Conservation (phyloP, 1,284 basidiomycete species). For the Porogramme epimiltina region DNA sequence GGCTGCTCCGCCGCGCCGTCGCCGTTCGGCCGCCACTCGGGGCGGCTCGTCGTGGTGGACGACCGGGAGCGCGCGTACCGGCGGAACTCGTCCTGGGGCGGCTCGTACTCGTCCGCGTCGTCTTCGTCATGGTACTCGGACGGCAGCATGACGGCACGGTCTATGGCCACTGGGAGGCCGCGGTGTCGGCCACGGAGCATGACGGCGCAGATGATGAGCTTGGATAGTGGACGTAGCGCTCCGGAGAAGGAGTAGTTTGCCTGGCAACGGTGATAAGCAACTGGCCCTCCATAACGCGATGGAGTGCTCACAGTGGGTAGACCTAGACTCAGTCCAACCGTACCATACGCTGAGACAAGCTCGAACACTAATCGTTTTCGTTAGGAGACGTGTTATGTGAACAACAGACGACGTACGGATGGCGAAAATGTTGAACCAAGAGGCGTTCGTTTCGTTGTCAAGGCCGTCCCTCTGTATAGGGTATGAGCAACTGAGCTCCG, state of each 20-base stretch:
- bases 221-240: constrained; percentile 79
- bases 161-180: constrained; percentile 86
- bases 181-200: constrained; percentile 95
- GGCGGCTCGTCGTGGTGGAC: background rate
- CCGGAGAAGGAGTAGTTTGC: constrained; percentile 82
- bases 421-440: constrained; percentile 82
- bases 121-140: constrained; percentile 52
- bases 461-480: constrained; percentile 35
- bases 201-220: constrained; percentile 82
- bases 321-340: constrained; percentile 83
- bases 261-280: constrained; percentile 37
- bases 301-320: constrained; percentile 54
- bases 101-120: constrained; percentile 5
- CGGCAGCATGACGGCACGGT: constrained; percentile 83
- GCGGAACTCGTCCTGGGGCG: constrained; percentile 27
- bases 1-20: background rate
- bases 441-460: constrained; percentile 47
- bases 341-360: constrained; percentile 89
- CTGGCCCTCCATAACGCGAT: background rate
- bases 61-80: background rate
- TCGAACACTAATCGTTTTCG: constrained; percentile 68
- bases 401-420: constrained; percentile 49
- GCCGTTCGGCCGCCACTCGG: background rate
- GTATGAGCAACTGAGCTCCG: background rate
- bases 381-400: background rate